Percentiles rank a stretch among this genome's conserved stretches.
phyloP scores from a whole-genome alignment of 2,329 filamentous ascomycete genomes.

The Emericellopsis atlantica region DNA sequence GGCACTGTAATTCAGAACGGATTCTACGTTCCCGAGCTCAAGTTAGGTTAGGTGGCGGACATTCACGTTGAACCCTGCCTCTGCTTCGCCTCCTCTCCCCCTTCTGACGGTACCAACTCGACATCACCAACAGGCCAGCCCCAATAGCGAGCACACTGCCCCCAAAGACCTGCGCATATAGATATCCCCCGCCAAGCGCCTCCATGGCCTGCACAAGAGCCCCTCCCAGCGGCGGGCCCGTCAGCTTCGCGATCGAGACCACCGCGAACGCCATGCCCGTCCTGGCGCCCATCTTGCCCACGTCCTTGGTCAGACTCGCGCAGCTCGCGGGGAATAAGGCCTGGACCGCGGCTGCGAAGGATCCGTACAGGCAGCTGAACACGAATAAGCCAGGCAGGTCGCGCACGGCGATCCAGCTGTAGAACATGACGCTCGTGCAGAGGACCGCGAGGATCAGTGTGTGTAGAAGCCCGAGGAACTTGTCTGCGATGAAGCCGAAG shows the following conservation, averaged over 20 bases:
- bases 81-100: neutral
- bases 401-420: conserved; percentile 39
- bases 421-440: conserved; percentile 29
- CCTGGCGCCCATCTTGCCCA: neutral
- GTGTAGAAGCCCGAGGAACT: conserved; percentile 43
- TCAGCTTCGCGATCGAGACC: neutral
- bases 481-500: conserved; percentile 37
- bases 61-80: neutral
- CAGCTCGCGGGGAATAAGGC: neutral
- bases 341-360: neutral
- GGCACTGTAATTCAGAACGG: no score
- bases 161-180: neutral
- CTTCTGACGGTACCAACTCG: no score
- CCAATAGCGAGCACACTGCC: neutral
- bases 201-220: neutral
- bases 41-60: no score
- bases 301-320: neutral
- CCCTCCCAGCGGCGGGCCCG: neutral
- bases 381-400: conserved; percentile 5
- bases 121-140: neutral
- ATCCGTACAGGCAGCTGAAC: neutral
- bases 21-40: no score
- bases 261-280: neutral
- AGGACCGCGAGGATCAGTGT: conserved; percentile 37
- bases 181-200: neutral